phyloP scores from a whole-genome alignment of 2,329 filamentous ascomycete genomes.

The Dryadomyces sulphureus region DNA sequence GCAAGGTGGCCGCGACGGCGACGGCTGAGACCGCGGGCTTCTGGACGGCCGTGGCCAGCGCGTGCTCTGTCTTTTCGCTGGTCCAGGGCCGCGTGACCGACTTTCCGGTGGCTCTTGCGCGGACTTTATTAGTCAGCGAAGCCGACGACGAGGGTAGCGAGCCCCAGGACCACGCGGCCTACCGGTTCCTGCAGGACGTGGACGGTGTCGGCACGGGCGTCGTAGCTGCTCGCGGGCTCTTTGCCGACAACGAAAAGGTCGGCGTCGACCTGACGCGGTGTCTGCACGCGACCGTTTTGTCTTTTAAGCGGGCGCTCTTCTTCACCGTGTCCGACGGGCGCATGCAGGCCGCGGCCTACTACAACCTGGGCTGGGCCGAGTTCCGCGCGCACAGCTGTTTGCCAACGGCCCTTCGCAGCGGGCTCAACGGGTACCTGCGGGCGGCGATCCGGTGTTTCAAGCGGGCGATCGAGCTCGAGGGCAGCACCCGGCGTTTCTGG shows the following conservation, averaged over 20 bases:
- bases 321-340: constrained; percentile 60
- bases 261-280: constrained; percentile 40
- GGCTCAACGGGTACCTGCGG: constrained; percentile 54
- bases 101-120: constrained; percentile 46
- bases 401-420: constrained; percentile 35
- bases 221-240: constrained; percentile 27
- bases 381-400: constrained; percentile 63
- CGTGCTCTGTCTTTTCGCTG: constrained; percentile 69
- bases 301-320: constrained; percentile 74
- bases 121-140: constrained; percentile 34
- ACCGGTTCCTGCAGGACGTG: constrained; percentile 49
- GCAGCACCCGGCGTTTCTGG: constrained; percentile 92
- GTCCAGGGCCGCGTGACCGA: constrained; percentile 52
- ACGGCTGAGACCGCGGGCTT: constrained; percentile 64
- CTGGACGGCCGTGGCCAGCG: constrained; percentile 87
- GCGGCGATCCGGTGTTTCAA: constrained; percentile 86
- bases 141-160: constrained; percentile 17
- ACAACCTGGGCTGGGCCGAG: constrained; percentile 92
- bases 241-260: constrained; percentile 30
- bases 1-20: constrained; percentile 40
- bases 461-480: constrained; percentile 85
- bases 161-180: constrained; percentile 30
- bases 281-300: constrained; percentile 61
- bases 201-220: constrained; percentile 44
- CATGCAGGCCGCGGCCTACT: constrained; percentile 90